Evolutionary conservation across 192 early-diverging fungal species (phyloP).

Genomic region (Entophlyctis helioformis): DNA sequence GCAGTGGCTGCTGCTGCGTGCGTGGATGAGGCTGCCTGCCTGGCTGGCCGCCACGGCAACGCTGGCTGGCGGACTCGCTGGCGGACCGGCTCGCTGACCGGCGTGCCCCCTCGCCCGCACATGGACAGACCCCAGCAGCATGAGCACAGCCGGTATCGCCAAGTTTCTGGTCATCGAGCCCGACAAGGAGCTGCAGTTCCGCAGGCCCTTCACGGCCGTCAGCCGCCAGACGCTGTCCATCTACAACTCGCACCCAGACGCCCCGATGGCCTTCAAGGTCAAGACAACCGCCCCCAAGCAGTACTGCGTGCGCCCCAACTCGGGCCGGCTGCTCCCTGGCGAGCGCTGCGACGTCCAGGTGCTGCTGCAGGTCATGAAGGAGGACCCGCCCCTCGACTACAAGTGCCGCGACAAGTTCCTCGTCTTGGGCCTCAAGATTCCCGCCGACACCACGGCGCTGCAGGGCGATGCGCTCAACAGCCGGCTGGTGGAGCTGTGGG

Average conservation of each 20-base stretch:
- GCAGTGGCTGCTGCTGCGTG: too few species aligned
- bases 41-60: too few species aligned
- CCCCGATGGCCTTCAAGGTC: conserved; percentile 89
- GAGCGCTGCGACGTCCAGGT: conserved; percentile 66
- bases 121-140: too few species aligned
- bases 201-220: conserved; percentile 25
- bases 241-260: conserved; percentile 25
- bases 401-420: conserved; percentile 97
- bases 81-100: too few species aligned
- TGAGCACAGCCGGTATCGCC: too few species aligned
- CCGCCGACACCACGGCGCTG: conserved; percentile 51
- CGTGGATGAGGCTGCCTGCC: too few species aligned
- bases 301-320: conserved; percentile 93
- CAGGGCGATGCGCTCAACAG: conserved; percentile 35
- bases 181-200: conserved; percentile 27
- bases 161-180: conserved; percentile 6
- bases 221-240: conserved; percentile 23
- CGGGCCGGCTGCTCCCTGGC: conserved; percentile 64
- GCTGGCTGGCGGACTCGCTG: too few species aligned
- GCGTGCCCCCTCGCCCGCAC: too few species aligned
- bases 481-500: conserved; percentile 28
- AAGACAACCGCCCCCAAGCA: conserved; percentile 98
- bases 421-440: conserved; percentile 74
- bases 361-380: conserved; percentile 76
- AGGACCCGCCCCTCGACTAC: conserved; percentile 61